A percentile compares a stretch with the other conserved stretches of the same genome.
These are phyloP conservation scores for Beauveria sp. DNA, from an alignment of 2,329 filamentous ascomycete species.

Conservation along the genomic window DNA sequence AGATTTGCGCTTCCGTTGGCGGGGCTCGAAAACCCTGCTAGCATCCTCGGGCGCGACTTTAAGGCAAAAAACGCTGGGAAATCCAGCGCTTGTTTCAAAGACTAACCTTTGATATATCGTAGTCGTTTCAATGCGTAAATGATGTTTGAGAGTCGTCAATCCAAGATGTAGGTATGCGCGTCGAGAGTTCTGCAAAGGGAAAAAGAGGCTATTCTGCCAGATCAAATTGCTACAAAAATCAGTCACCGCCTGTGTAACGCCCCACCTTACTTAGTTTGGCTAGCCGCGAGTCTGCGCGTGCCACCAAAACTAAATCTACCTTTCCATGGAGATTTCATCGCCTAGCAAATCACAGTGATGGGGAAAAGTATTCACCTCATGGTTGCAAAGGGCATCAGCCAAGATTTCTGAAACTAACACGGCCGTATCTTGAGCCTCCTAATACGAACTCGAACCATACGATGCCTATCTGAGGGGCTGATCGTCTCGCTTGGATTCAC, in stretches of 20 bases:
- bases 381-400: background rate
- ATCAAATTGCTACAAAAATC: background rate
- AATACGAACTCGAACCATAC: background rate
- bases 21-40: background rate
- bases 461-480: background rate
- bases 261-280: background rate
- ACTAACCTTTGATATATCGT: background rate
- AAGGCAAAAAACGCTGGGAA: background rate
- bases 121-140: background rate
- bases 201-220: conserved; percentile 8
- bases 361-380: too few species aligned
- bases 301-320: too few species aligned
- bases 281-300: background rate
- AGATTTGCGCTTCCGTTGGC: conserved; percentile 6
- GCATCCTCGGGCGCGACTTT: background rate
- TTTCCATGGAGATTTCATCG: background rate
- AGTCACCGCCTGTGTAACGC: background rate
- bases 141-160: background rate
- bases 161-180: background rate
- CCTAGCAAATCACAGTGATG: background rate
- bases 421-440: too few species aligned
- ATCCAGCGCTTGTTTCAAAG: background rate
- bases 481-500: background rate
- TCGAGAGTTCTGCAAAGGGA: background rate
- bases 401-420: background rate